Base-by-base conservation (phyloP, 1,139 yeast genomes). In the Nakaseomyces glabratus region DNA sequence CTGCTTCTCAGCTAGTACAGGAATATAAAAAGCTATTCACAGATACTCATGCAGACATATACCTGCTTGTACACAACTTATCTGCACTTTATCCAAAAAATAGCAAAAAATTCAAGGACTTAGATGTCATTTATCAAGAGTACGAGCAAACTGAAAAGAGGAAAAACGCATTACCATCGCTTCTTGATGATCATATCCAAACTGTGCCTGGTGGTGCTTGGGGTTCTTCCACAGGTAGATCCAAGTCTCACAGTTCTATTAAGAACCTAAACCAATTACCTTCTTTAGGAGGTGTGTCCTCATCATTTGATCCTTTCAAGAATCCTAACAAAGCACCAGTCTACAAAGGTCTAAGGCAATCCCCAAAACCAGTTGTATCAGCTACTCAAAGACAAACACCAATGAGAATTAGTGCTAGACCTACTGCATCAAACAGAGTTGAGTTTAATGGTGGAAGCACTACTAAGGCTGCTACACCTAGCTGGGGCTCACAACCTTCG, bases 1-100 rank as follows among this genome's bases (percentile, higher is more conserved):
- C 66, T 6, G 78, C 80, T 0, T 45, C 53, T 4, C 75, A 70
- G 11, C 57, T 85, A 21, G 52, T 72, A 10, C 47, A 52, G 1
- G 59, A 64, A n/a, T 82, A 79, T 53, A 60, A 64, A 34, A 54
- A 61, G 2, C 50, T 86, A 13, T 84, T 85, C 48, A 49, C 44
- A 9, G 41, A 54, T 11, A 44, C 49, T 2, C 57, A 60, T 23
- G 68, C 68, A 13, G 84, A 80, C 36, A 57, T 75, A 13, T 62
- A 65, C 33, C 54, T 78, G 12, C 57, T 80, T 32, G 44, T 78
- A 7, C 68, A 66, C 38, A 86, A 78, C 44, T 61, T 76, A 37
- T 60, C 76, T 2, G 77, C 74, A 41, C 57, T 78, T 10, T 73
- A 68, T 46, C 67, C 76, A 0, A 50, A 55, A 30, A 51, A 51